Conservation (phyloP, 164 flowering plant genomes). For the Euptelea pleiosperma region DNA sequence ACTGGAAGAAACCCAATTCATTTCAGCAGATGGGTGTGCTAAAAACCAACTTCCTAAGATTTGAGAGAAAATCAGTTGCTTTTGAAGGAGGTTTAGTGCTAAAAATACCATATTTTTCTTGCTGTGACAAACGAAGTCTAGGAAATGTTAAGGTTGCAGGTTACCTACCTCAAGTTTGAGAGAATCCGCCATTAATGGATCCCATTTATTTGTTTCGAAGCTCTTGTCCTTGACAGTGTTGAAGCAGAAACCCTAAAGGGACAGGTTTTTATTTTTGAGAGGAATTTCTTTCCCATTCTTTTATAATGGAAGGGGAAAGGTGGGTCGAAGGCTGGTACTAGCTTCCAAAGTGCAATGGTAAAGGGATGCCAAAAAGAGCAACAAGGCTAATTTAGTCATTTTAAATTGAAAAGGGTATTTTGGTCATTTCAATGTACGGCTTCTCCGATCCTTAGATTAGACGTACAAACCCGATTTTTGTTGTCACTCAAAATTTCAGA, state of each 20-base stretch:
- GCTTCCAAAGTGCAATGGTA: constrained; percentile 9
- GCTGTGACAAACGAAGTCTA: background rate
- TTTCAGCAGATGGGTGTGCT: background rate
- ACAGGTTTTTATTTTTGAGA: background rate
- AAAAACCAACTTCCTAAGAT: constrained; percentile 5
- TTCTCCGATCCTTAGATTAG: no score
- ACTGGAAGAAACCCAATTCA: constrained; percentile 10
- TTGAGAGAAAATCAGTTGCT: constrained; percentile 13
- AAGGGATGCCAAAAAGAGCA: constrained; percentile 11
- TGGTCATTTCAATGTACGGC: background rate
- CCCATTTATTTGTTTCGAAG: background rate
- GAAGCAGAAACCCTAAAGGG: constrained; percentile 13
- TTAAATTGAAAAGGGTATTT: background rate
- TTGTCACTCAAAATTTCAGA: no score
- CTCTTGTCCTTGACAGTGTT: constrained; percentile 16
- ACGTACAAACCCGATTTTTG: no score
- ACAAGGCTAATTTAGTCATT: background rate
- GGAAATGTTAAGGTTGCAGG: constrained; percentile 17
- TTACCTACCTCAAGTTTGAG: constrained; percentile 20
- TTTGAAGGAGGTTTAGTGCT: background rate
- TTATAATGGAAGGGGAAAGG: constrained; percentile 17
- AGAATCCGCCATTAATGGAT: constrained; percentile 20
- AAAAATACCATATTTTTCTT: constrained; percentile 6
- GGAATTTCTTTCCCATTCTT: constrained; percentile 3
- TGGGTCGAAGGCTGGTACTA: background rate